phyloP scores from a whole-genome alignment of 306 rosid genomes.

The Sicyos edulis region DNA sequence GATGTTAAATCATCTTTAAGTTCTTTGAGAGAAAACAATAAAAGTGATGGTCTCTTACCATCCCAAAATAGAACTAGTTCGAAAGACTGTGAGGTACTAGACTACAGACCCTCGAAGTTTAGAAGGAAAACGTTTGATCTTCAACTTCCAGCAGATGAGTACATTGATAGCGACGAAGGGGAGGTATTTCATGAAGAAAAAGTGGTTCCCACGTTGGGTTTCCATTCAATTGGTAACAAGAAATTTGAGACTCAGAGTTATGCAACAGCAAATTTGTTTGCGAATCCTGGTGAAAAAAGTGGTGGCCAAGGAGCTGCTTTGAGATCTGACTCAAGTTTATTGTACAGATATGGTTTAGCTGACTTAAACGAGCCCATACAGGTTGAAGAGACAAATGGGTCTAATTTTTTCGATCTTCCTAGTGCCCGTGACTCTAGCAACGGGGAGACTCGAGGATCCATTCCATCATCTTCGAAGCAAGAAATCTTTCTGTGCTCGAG shows the following conservation, averaged over 20 bases:
- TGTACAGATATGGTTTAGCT: slow-evolving; percentile 56
- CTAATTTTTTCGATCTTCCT: slow-evolving; percentile 33
- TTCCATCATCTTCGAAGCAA: slow-evolving; percentile 37
- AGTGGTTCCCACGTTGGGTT: slow-evolving; percentile 32
- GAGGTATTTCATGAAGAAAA: slow-evolving; percentile 62
- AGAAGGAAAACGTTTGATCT: slow-evolving; percentile 82
- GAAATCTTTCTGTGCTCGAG: slow-evolving; percentile 39
- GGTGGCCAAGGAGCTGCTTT: slow-evolving; percentile 41
- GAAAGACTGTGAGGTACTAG: slow-evolving; percentile 62
- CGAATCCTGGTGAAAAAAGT: slow-evolving; percentile 34
- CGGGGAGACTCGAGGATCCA: slow-evolving; percentile 39
- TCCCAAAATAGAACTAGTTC: slow-evolving; percentile 52
- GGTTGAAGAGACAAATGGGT: slow-evolving; percentile 58
- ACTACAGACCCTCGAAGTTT: slow-evolving; percentile 68
- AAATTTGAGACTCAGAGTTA: slow-evolving; percentile 35
- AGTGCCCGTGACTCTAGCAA: slow-evolving; percentile 29
- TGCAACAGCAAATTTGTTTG: too few relatives aligned
- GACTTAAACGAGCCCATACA: slow-evolving; percentile 80
- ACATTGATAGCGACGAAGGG: slow-evolving; percentile 75
- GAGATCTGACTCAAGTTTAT: slow-evolving; percentile 39
- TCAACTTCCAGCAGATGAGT: slow-evolving; percentile 81
- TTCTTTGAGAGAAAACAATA: slow-evolving; percentile 36
- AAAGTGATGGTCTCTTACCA: slow-evolving; percentile 36
- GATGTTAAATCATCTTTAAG: slow-evolving; percentile 38
- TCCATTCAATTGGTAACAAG: slow-evolving; percentile 37